These are phyloP conservation scores for Heliocybe sulcata DNA, from an alignment of 1,284 basidiomycete species.

Conservation along the genomic window DNA sequence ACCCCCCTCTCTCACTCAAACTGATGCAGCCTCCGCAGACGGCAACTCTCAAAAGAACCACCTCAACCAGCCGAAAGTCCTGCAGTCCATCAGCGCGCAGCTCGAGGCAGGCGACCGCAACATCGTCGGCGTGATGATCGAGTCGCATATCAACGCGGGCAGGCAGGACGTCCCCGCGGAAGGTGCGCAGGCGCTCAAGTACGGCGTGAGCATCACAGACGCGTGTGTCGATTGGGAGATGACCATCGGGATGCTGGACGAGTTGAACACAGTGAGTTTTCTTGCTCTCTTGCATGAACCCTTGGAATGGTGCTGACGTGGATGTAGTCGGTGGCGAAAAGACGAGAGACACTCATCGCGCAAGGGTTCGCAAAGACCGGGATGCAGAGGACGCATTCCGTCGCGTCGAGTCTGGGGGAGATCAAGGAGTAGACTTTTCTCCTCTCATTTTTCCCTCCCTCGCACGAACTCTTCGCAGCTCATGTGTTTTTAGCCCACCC, in stretches of 20 bases:
- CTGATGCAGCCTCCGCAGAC: conserved; percentile 33
- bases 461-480: not conserved
- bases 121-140: conserved; percentile 96
- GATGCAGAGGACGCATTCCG: conserved; percentile 9
- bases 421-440: not conserved
- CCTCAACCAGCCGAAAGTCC: conserved; percentile 82
- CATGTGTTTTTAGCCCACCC: not conserved
- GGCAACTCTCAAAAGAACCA: conserved; percentile 94
- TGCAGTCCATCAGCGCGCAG: conserved; percentile 74
- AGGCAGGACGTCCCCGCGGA: conserved; percentile 75
- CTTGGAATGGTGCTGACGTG: not conserved
- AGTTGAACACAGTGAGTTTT: conserved; percentile 41
- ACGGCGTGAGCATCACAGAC: conserved; percentile 88
- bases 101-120: conserved; percentile 68
- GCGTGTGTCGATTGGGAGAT: conserved; percentile 91
- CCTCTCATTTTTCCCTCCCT: not conserved
- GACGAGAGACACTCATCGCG: conserved; percentile 26
- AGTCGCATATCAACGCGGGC: conserved; percentile 87
- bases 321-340: conserved; percentile 24
- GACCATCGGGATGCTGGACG: conserved; percentile 73
- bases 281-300: not conserved
- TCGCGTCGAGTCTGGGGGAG: conserved; percentile 3
- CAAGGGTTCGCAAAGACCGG: conserved; percentile 21
- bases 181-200: conserved; percentile 61
- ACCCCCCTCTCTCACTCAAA: not conserved